Percentiles rank a stretch among this genome's conserved stretches.
Conservation (phyloP, 805 yeast species). For the Saccharomycopsis fodiens region DNA sequence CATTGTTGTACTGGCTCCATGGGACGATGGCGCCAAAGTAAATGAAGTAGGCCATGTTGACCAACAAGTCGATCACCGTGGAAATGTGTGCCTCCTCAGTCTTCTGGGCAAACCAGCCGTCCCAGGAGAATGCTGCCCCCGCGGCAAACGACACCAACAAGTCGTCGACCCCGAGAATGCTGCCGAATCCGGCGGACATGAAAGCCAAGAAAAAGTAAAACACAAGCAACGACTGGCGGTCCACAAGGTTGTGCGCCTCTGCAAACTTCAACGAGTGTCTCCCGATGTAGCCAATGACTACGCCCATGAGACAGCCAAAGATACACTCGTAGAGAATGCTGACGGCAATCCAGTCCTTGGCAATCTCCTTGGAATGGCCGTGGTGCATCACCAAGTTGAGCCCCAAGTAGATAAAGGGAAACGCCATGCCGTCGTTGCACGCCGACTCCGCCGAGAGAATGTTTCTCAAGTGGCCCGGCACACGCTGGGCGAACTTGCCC, state of each 20-base stretch:
- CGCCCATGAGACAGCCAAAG: constrained; percentile 72
- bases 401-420: constrained; percentile 75
- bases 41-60: constrained; percentile 81
- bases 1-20: constrained; percentile 69
- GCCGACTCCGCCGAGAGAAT: constrained; percentile 81
- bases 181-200: constrained; percentile 83
- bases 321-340: constrained; percentile 77
- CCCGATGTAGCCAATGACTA: constrained; percentile 60
- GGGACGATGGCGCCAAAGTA: constrained; percentile 90
- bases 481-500: constrained; percentile 84
- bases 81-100: constrained; percentile 85
- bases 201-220: constrained; percentile 77
- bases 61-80: constrained; percentile 76
- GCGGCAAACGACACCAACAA: constrained; percentile 85
- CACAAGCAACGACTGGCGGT: constrained; percentile 82
- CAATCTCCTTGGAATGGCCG: constrained; percentile 58
- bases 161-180: constrained; percentile 84
- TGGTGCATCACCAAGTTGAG: constrained; percentile 59
- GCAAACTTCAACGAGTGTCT: constrained; percentile 70
- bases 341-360: constrained; percentile 71
- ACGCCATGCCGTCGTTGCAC: constrained; percentile 94
- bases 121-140: constrained; percentile 92
- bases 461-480: constrained; percentile 87
- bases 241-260: constrained; percentile 60
- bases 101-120: constrained; percentile 75